Percentiles rank a stretch among this genome's conserved stretches.
phyloP scores from a whole-genome alignment of 805 yeast genomes.

The Candida krabiensis region DNA sequence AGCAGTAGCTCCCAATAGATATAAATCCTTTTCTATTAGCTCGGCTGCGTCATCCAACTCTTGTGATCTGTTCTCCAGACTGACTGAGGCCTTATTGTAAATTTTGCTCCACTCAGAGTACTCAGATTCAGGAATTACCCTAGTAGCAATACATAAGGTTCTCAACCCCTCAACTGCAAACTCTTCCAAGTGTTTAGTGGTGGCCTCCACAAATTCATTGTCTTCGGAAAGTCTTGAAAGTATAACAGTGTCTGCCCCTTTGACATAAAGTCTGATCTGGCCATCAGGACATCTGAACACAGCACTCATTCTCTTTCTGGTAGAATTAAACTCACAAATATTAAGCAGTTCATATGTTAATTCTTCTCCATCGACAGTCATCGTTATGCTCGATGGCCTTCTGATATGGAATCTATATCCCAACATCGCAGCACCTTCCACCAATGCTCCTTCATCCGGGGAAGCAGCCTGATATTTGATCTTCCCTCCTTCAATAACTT shows the following conservation, averaged over 20 bases:
- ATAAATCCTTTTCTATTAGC: constrained; percentile 74
- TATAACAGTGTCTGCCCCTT: constrained; percentile 98
- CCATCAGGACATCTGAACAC: constrained; percentile 95
- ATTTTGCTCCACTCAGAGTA: constrained; percentile 65
- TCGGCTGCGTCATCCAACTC: constrained; percentile 89
- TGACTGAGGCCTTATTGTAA: constrained; percentile 79
- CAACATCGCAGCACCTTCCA: constrained; percentile 88
- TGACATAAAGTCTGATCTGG: constrained; percentile 79
- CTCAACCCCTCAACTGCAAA: constrained; percentile 96
- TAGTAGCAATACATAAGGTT: constrained; percentile 87
- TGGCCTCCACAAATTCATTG: constrained; percentile 80
- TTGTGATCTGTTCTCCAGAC: constrained; percentile 70
- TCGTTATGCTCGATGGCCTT: constrained; percentile 76
- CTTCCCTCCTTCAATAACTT: constrained; percentile 56
- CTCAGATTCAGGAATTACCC: constrained; percentile 77
- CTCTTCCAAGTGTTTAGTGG: constrained; percentile 86
- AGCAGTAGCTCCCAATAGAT: constrained; percentile 93
- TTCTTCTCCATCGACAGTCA: constrained; percentile 54
- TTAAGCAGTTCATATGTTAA: constrained; percentile 76
- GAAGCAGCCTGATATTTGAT: constrained; percentile 98
- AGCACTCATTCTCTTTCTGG: constrained; percentile 97
- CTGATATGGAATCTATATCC: constrained; percentile 86
- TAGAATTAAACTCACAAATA: constrained; percentile 95
- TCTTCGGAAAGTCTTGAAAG: constrained; percentile 72
- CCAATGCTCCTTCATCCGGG: constrained; percentile 98